A percentile compares a stretch with the other conserved stretches of the same genome.
These are phyloP conservation scores for Helianthus annuus DNA, from an alignment of 129 eudicot genomes.

Conservation along the genomic window HanXRQr2.0-SUNRISE NC_035434.2:77813569-77814068, in stretches of 20 bases:
- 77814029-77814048: no score
- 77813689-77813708: no score
- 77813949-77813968: slow-evolving; percentile 9
- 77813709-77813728: not conserved
- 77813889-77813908: slow-evolving; percentile 43
- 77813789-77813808: not conserved
- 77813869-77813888: not conserved
- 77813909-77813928: slow-evolving; percentile 46
- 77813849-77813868: not conserved
- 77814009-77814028: no score
- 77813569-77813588: not conserved
- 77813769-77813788: no score
- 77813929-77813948: slow-evolving; percentile 5
- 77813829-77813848: slow-evolving; percentile 3
- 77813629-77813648: no score
- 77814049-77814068: no score
- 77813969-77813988: no score
- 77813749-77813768: no score
- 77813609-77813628: no score
- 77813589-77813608: not conserved
- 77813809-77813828: not conserved
- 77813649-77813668: not conserved
- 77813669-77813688: not conserved
- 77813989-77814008: no score
- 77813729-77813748: no score